These are phyloP conservation scores for Talinum fruticosum DNA, from an alignment of 148 eudicot species.

Conservation along the genomic window DNA sequence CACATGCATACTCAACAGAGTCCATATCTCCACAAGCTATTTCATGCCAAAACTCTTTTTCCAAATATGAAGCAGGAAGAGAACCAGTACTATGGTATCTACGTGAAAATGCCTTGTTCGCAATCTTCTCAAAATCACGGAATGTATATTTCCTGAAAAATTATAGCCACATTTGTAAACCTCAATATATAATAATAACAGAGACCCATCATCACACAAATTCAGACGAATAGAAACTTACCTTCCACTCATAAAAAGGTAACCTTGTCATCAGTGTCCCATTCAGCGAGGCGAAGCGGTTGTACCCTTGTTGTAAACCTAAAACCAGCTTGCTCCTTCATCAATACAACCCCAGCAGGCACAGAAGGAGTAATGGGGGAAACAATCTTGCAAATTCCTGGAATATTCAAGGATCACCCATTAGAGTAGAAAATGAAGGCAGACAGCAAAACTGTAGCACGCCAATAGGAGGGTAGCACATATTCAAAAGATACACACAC, in stretches of 20 bases:
- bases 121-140: constrained; percentile 95
- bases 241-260: constrained; percentile 99
- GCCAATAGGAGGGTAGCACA: not conserved
- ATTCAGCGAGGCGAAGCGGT: constrained; percentile 94
- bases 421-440: not conserved
- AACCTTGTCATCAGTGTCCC: constrained; percentile 93
- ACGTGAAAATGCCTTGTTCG: constrained; percentile 90
- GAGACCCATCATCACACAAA: not conserved
- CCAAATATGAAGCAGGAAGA: constrained; percentile 81
- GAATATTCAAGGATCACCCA: constrained; percentile 2
- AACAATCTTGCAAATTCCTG: constrained; percentile 81
- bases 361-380: constrained; percentile 67
- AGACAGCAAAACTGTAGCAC: not conserved
- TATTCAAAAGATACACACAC: not conserved
- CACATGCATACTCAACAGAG: constrained; percentile 97
- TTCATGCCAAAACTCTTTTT: constrained; percentile 99
- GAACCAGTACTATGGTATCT: constrained; percentile 76
- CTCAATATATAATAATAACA: constrained; percentile 2
- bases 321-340: constrained; percentile 73
- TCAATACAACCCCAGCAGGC: constrained; percentile 76
- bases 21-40: constrained; percentile 88
- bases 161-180: constrained; percentile 8
- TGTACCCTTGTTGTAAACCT: constrained; percentile 94
- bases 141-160: constrained; percentile 83
- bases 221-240: constrained; percentile 26